Percentiles rank a stretch among this genome's conserved stretches.
These are phyloP conservation scores for Hibiscus syriacus DNA, from an alignment of 345 rosid species.

Conservation along the genomic window DNA sequence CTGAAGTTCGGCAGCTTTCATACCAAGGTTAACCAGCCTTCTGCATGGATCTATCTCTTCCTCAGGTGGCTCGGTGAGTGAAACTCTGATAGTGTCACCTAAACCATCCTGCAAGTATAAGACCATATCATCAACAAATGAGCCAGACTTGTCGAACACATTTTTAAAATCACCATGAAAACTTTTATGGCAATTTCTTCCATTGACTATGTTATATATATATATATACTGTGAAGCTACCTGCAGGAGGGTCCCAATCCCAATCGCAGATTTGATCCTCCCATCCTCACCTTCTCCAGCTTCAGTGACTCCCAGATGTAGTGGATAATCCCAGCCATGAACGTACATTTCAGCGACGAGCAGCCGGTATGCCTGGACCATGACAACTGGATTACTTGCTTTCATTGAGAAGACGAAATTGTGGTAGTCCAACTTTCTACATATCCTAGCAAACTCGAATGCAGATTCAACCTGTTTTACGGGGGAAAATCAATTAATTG, in stretches of 20 bases:
- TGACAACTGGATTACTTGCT: constrained; percentile 97
- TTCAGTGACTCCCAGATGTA: constrained; percentile 97
- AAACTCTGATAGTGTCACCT: constrained; percentile 97
- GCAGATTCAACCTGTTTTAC: constrained; percentile 87
- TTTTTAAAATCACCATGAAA: not conserved
- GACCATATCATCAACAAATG: not conserved
- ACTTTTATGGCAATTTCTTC: not conserved
- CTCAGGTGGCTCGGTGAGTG: constrained; percentile 92
- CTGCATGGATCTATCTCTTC: constrained; percentile 96
- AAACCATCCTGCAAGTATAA: constrained; percentile 70
- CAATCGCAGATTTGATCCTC: constrained; percentile 97
- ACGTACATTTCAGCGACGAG: constrained; percentile 95
- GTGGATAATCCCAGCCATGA: constrained; percentile 95
- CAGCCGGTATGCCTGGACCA: constrained; percentile 97
- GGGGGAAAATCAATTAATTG: constrained; percentile 14
- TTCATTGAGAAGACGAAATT: constrained; percentile 98
- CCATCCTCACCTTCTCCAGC: constrained; percentile 99
- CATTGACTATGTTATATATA: not conserved
- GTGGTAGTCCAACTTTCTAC: constrained; percentile 87
- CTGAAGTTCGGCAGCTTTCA: constrained; percentile 67
- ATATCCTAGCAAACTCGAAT: constrained; percentile 94
- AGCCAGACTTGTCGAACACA: constrained; percentile 2
- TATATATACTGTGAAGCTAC: constrained; percentile 27
- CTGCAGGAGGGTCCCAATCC: constrained; percentile 95
- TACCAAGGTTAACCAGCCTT: constrained; percentile 86